Evolutionary conservation across 2,329 filamentous ascomycete genomes (phyloP), one percentile per base, ranked within the genome.

Genomic region (Verticillium dahliae): DNA sequence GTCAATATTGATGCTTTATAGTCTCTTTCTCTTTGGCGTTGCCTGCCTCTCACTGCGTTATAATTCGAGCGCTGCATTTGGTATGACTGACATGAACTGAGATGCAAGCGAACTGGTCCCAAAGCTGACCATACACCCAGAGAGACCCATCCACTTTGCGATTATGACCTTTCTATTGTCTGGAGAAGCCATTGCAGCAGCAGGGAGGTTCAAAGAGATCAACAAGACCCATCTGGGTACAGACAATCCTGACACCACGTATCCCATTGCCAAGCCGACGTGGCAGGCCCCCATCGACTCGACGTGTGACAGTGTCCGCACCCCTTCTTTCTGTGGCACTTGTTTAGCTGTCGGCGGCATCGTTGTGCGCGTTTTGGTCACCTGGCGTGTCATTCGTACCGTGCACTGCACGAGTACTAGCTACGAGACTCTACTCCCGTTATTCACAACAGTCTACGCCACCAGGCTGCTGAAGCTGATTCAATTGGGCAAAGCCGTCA

Each of bases 111-210:
- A 31, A 31, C 27, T 31, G 27, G 27, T 31, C 27, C 27, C 4
- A 31, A 31, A 52, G 18, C 45, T 52, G 45, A 52, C 45, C 45
- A 6, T 11, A 4, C 22, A 1, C 34, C n/a, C 38, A 74, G 74
- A 75, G 59, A 69, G 72, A 9, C 73, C 73, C 3, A 66, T 75
- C 15, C 74, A 75, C 54, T 71, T 75, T 60, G 73, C 74, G 27
- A 65, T 75, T 59, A 33, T 71, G 13, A 69, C 69, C 2, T 62
- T 72, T 35, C 31, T 72, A 31, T 60, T 70, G 56, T 61, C 67
- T 6, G 69, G 70, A 15, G 41, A 66, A 34, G 58, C 65, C 22
- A 62, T 70, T 27, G 62, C 62, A 9, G 57, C 60, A 34, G 67
- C 18, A 22, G 18, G 67, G 50, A 63, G 68, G 34, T 62, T 60